These are phyloP conservation scores for Mycena olivaceomarginata DNA, from an alignment of 768 basidiomycete genomes.

Conservation along the genomic window DNA sequence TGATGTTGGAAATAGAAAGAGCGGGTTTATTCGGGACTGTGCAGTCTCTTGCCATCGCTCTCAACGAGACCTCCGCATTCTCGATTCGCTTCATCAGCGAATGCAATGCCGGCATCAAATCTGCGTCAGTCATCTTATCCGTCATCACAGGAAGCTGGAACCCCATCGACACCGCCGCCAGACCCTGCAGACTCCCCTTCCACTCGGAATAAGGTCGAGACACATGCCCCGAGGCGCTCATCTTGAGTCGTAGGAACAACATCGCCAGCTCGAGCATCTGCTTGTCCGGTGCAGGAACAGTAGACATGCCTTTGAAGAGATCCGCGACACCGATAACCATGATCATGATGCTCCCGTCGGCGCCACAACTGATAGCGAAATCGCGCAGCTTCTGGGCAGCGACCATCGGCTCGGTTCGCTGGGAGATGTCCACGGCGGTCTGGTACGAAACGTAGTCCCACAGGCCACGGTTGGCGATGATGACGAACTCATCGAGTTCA, in stretches of 20 bases:
- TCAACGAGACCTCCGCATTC: constrained; percentile 19
- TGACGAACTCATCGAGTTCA: constrained; percentile 95
- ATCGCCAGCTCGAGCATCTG: constrained; percentile 1
- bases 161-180: background rate
- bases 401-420: constrained; percentile 77
- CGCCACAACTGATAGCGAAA: constrained; percentile 97
- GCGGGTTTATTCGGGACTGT: constrained; percentile 19
- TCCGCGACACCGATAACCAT: constrained; percentile 95
- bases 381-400: constrained; percentile 98
- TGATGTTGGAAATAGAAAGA: constrained; percentile 7
- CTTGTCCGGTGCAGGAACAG: constrained; percentile 34
- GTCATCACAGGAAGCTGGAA: constrained; percentile 16
- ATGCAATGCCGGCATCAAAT: constrained; percentile 11
- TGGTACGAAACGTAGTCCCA: constrained; percentile 98
- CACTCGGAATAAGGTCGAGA: too few relatives aligned
- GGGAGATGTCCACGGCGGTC: constrained; percentile 96
- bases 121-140: constrained; percentile 19
- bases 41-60: constrained; percentile 9
- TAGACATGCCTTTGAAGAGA: constrained; percentile 70
- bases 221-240: background rate
- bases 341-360: constrained; percentile 96
- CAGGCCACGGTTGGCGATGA: constrained; percentile 93
- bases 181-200: too few relatives aligned
- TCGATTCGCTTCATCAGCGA: constrained; percentile 20
- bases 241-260: constrained; percentile 3